Base-by-base conservation (phyloP, 306 rosid species). In the Vigna trinervia region DNA sequence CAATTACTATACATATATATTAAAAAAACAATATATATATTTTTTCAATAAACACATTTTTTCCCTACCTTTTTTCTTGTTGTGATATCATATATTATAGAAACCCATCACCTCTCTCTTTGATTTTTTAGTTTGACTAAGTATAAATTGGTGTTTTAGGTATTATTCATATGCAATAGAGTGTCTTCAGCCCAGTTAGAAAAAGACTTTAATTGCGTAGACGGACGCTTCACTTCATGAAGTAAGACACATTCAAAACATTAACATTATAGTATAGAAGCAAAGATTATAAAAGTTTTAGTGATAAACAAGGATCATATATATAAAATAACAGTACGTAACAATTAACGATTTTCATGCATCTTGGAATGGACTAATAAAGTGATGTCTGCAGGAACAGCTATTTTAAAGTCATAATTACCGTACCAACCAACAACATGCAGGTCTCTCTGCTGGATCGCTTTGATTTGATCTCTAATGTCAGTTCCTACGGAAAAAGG, bases 381-480 rank as follows among this genome's bases (percentile, higher is more conserved):
- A 53, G 45, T 28, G 17, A 26, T 59, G 46, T 10, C 32, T 45
- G 69, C 43, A 6, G 30, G 38, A 10, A 73, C 67, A 73, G 78
- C 78, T 15, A 43, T 9, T 56, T 51, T 32, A 43, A 28, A 20
- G 78, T 5, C 22, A 61, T 62, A 39, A 57, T 73, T 60, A 74
- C 5, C 20, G 47, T 59, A 15, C 68, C 46, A 61, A 62, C 71
- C 61, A 47, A 19, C 79, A 62, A 32, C 71, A 62, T 30, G 50
- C 65, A 76, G 73, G 63, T 75, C 72, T 34, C 72, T 34, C 38
- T 48, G 53, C 1, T 45, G 15, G 50, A 45, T 43, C 14, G 47
- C 12, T 53, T 50, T 63, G 63, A 65, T 73, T 36, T 63, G 63
- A 65, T 73, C 50, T 26, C 43, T 45, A 71, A 32, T 62, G 74